Conservation (phyloP, 139 green algal species). For the Ettlia oleoabundans region DNA sequence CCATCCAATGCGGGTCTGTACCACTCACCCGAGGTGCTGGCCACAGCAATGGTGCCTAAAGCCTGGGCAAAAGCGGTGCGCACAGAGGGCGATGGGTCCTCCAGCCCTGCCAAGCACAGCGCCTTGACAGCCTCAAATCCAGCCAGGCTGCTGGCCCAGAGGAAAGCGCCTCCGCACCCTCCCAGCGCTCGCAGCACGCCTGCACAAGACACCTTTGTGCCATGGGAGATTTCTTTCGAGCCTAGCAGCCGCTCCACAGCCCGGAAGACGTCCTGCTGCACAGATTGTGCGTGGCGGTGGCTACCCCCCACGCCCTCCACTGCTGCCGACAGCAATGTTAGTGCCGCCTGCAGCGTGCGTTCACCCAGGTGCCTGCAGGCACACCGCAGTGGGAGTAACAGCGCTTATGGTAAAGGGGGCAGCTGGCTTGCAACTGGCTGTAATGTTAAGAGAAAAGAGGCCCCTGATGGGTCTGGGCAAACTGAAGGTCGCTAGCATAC, state of each 20-base stretch:
- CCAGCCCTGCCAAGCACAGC: slow-evolving; percentile 52
- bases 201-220: slow-evolving; percentile 33
- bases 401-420: neutral
- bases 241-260: slow-evolving; percentile 52
- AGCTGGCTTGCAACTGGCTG: too few species aligned
- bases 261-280: slow-evolving; percentile 72
- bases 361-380: slow-evolving; percentile 34
- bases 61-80: slow-evolving; percentile 57
- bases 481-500: too few species aligned
- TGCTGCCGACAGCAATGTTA: slow-evolving; percentile 65
- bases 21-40: slow-evolving; percentile 16
- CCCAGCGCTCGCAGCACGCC: slow-evolving; percentile 60
- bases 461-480: too few species aligned
- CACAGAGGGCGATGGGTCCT: slow-evolving; percentile 46
- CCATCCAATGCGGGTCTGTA: neutral
- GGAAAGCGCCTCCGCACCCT: slow-evolving; percentile 49
- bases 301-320: slow-evolving; percentile 63
- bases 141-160: slow-evolving; percentile 67
- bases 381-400: too few species aligned
- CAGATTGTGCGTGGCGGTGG: slow-evolving; percentile 54
- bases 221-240: slow-evolving; percentile 17
- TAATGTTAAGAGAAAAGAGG: too few species aligned
- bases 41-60: slow-evolving; percentile 69
- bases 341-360: slow-evolving; percentile 47
- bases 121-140: slow-evolving; percentile 62